Percentiles rank a stretch among this genome's conserved stretches.
phyloP scores from a whole-genome alignment of 257 asterid species.

The Solanum appendiculatum region DNA sequence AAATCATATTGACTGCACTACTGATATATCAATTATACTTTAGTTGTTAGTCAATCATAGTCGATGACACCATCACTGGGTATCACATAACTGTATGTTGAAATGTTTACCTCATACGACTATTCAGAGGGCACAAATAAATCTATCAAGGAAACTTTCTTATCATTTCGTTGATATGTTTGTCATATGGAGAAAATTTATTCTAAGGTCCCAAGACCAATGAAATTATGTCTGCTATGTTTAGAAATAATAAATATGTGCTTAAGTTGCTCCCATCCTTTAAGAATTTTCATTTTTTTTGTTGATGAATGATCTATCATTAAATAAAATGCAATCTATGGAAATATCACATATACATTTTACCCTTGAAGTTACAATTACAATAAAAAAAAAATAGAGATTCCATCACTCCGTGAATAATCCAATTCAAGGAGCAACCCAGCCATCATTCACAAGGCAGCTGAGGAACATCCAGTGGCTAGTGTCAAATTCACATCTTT shows the following conservation, averaged over 20 bases:
- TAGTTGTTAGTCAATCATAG: not conserved
- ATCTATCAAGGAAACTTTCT: not conserved
- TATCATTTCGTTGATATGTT: not conserved
- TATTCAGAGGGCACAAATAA: not conserved
- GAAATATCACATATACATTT: not conserved
- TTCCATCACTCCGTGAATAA: not conserved
- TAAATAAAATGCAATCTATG: not conserved
- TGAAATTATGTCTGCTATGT: not conserved
- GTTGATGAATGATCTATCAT: not conserved
- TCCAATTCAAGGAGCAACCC: not conserved
- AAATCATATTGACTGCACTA: not conserved
- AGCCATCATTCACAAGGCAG: not conserved
- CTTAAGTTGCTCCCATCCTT: not conserved
- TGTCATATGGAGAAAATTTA: not conserved
- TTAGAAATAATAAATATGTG: not conserved
- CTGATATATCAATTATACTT: not conserved
- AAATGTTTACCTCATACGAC: not conserved
- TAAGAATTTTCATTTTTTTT: not conserved
- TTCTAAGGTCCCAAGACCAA: not conserved
- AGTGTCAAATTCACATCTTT: not conserved
- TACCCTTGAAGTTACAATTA: not conserved
- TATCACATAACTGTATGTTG: not conserved
- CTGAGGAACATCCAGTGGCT: not conserved
- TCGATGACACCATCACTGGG: not conserved
- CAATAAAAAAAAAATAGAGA: not conserved